Evolutionary conservation across 441 rosid genomes (phyloP).

Genomic region (Hura crepitans): DNA sequence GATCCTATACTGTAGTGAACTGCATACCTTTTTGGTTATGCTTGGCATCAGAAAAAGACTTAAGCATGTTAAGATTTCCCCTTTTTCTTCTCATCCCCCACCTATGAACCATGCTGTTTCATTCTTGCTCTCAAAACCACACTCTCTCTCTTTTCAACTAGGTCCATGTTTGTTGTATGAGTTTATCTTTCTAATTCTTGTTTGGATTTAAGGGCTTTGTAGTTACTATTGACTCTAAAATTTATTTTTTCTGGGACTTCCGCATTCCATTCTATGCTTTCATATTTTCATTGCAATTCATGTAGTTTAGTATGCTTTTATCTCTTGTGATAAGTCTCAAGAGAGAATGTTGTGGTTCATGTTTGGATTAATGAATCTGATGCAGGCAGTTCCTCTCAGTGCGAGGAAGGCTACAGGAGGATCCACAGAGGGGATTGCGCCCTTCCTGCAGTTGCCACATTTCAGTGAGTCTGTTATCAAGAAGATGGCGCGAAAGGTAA

Average conservation of each 20-base stretch:
- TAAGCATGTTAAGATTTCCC: not conserved
- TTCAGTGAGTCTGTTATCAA: conserved; percentile 69
- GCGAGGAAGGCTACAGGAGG: conserved; percentile 84
- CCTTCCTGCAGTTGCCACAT: conserved; percentile 93
- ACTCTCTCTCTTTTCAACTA: not conserved
- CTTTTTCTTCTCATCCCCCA: not conserved
- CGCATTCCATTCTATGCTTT: not conserved
- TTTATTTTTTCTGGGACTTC: not conserved
- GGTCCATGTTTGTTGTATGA: not conserved
- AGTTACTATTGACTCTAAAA: not conserved
- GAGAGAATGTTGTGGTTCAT: not conserved
- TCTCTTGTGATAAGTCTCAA: not conserved
- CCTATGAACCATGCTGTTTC: not conserved
- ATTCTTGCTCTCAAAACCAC: not conserved
- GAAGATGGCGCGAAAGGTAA: conserved; percentile 89
- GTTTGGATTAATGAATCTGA: conserved; percentile 22
- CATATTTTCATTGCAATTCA: not conserved
- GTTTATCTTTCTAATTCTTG: not conserved
- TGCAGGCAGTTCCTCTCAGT: conserved; percentile 95
- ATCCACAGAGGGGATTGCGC: conserved; percentile 77
- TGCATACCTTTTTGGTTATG: too few species aligned
- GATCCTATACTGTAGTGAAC: not conserved
- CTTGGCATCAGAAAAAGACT: not conserved
- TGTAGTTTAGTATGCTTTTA: not conserved
- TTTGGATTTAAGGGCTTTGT: not conserved